Evolutionary conservation across 768 basidiomycete species (phyloP).

Genomic region (Galerina marginata): DNA sequence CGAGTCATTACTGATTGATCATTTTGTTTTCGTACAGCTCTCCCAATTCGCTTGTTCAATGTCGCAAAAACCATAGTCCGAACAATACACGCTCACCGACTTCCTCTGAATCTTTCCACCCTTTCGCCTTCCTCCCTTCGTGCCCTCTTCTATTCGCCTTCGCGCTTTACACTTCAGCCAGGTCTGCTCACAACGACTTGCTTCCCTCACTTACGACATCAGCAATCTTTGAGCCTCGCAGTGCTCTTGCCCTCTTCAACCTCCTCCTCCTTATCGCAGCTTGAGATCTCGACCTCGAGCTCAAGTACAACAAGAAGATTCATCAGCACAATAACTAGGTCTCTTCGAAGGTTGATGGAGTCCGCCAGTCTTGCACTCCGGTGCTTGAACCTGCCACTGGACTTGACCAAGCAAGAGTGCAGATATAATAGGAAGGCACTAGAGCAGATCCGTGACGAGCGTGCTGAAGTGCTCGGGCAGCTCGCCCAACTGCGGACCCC

Average conservation of each 20-base stretch:
- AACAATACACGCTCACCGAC: conserved; percentile 45
- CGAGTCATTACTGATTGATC: conserved; percentile 13
- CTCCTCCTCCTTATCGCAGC: conserved; percentile 3
- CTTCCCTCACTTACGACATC: conserved; percentile 63
- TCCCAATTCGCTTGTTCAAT: conserved; percentile 47
- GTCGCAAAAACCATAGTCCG: conserved; percentile 44
- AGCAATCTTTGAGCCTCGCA: conserved; percentile 23
- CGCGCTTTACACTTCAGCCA: conserved; percentile 49
- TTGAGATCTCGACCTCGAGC: background rate
- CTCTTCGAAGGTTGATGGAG: conserved; percentile 11
- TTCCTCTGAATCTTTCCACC: conserved; percentile 50
- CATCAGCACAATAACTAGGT: background rate
- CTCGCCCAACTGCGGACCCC: conserved; percentile 59
- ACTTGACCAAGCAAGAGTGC: conserved; percentile 73
- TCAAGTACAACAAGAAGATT: background rate
- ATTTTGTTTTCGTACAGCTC: conserved; percentile 37
- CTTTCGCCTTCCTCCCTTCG: conserved; percentile 55
- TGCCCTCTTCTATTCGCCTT: conserved; percentile 50
- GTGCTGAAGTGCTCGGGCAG: conserved; percentile 69
- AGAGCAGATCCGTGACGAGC: conserved; percentile 67
- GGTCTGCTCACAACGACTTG: conserved; percentile 59
- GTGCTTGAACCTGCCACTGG: conserved; percentile 55
- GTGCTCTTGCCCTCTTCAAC: conserved; percentile 21
- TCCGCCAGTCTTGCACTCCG: conserved; percentile 27
- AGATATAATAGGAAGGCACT: conserved; percentile 60